Percentiles rank a stretch among this genome's conserved stretches.
Conservation (phyloP, 306 rosid genomes). For the Sophora flavescens region DNA sequence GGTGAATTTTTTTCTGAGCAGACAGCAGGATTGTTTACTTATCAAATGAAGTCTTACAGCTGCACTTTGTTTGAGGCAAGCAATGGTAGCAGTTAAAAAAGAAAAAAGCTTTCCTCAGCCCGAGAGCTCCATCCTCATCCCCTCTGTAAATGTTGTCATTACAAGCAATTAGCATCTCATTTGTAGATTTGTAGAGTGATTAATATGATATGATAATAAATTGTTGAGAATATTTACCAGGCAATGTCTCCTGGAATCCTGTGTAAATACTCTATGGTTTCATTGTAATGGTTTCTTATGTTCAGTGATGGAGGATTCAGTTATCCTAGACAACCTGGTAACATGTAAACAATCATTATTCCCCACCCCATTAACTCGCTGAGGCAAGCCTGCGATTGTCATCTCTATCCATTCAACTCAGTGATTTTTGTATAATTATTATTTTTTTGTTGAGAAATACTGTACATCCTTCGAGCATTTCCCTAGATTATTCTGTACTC, state of each 20-base stretch:
- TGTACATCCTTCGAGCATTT: no score
- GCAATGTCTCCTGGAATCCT: conserved; percentile 9
- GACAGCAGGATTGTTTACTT: conserved; percentile 48
- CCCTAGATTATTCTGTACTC: no score
- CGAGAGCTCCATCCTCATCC: not conserved
- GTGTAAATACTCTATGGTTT: conserved; percentile 14
- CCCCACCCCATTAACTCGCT: not conserved
- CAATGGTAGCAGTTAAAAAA: conserved; percentile 32
- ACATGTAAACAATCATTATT: not conserved
- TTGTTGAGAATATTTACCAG: conserved; percentile 19
- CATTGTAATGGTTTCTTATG: conserved; percentile 21
- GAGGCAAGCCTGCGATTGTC: conserved; percentile 2
- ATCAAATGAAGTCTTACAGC: conserved; percentile 71
- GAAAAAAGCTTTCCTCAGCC: not conserved
- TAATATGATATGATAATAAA: conserved; percentile 16
- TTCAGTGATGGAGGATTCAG: conserved; percentile 4
- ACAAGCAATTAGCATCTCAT: conserved; percentile 24
- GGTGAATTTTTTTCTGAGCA: conserved; percentile 62
- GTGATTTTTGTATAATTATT: no score
- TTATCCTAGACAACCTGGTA: not conserved
- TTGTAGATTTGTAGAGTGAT: conserved; percentile 31
- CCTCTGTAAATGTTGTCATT: conserved; percentile 25
- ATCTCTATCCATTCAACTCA: not conserved
- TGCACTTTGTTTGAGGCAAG: conserved; percentile 80
- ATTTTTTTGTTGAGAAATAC: no score